phyloP scores from a whole-genome alignment of 2,329 filamentous ascomycete genomes.

The Cercospora zeae-maydis region DNA sequence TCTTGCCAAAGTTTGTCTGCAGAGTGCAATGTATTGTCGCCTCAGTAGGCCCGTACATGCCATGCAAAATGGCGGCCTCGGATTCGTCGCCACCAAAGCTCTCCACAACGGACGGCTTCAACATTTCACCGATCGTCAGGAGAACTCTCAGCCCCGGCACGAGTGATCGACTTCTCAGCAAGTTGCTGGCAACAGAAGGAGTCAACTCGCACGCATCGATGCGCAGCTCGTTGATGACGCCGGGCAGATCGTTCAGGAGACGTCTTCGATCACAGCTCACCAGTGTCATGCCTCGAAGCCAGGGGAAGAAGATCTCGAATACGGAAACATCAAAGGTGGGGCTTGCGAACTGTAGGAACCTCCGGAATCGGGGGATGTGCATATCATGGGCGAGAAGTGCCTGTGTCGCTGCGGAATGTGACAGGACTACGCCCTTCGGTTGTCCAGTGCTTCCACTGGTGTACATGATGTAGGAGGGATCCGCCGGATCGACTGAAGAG shows the following conservation, averaged over 20 bases:
- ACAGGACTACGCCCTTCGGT: constrained; percentile 82
- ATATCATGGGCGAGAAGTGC: constrained; percentile 75
- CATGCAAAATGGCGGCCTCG: constrained; percentile 68
- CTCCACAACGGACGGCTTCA: constrained; percentile 69
- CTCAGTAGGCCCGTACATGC: constrained; percentile 93
- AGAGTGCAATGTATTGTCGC: constrained; percentile 87
- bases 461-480: constrained; percentile 84
- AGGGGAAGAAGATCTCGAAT: constrained; percentile 90
- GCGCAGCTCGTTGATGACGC: constrained; percentile 59
- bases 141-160: constrained; percentile 68
- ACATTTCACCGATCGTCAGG: constrained; percentile 89
- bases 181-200: constrained; percentile 76
- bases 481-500: constrained; percentile 8
- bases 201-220: constrained; percentile 87
- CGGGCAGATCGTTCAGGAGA: constrained; percentile 72
- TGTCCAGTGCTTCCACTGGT: constrained; percentile 86
- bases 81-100: constrained; percentile 67
- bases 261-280: constrained; percentile 65
- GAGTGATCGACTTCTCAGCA: constrained; percentile 64
- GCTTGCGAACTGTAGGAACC: constrained; percentile 87
- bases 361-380: constrained; percentile 69
- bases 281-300: constrained; percentile 69
- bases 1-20: constrained; percentile 58
- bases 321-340: constrained; percentile 93
- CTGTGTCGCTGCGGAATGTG: constrained; percentile 76